Evolutionary conservation across 805 yeast genomes (phyloP), one percentile per base, ranked within the genome.

Genomic region (Tetrapisispora namnaoensis): DNA sequence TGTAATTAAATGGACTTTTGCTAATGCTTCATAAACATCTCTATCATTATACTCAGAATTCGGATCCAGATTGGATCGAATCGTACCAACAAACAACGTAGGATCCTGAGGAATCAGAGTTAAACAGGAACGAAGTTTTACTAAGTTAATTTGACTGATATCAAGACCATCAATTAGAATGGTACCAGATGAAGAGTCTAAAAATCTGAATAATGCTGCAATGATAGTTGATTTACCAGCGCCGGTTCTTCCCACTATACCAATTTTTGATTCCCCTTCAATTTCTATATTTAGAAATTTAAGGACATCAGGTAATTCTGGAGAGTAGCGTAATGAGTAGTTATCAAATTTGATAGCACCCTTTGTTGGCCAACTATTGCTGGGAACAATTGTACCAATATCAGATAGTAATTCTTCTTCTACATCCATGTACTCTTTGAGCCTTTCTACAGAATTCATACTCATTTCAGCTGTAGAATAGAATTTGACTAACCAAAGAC

Each of bases 171-270:
- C 95, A 57, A 86, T 84, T 51, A 68, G 70, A 50, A 86, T 82
- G 44, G 60, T 67, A 47, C 95, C 95, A 20, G 83, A 76, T 57
- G 83, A 93, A 3, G 89, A 88, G 56, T 85, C 90, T 60, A 86
- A 73, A 65, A 86, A 85, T 61, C 77, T 76, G 72, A 93, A 91
- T 56, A 91, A 77, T 2, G 98, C 96, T 5, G 97, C 86, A 54
- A 91, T 89, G 52, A 91, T 90, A 0, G 99, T 91, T 0, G 97
- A 89, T 67, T 91, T 91, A 58, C 99, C 99, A 17, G 99, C 99
- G 66, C 99, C 99, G 0, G 99, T 91, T 67, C 99, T 81, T 27
- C 99, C 99, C 49, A 93, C 97, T 62, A 91, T 84, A 61, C 98
- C 99, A 55, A 91, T 79, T 65, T 91, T 93, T 55, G 79, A 74